These are phyloP conservation scores for Tulasnella sp. DNA, from an alignment of 768 basidiomycete species.

Conservation along the genomic window DNA sequence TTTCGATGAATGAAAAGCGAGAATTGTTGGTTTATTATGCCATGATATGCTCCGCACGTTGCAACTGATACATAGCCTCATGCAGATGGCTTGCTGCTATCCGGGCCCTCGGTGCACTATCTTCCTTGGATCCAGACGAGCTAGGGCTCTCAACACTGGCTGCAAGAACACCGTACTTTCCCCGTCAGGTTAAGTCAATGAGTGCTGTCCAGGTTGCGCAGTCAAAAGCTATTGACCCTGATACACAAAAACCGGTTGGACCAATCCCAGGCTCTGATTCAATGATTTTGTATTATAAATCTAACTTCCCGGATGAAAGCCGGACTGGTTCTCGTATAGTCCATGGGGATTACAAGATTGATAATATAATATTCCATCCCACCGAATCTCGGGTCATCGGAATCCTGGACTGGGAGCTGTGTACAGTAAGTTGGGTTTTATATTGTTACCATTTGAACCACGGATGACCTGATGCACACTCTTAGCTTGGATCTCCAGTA, in stretches of 20 bases:
- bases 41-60: neutral
- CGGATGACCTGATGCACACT: neutral
- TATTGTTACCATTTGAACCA: neutral
- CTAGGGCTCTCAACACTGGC: conserved; percentile 63
- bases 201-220: conserved; percentile 69
- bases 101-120: conserved; percentile 52
- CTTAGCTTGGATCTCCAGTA: neutral
- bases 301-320: conserved; percentile 61
- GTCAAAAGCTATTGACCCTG: conserved; percentile 47
- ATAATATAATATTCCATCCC: conserved; percentile 90
- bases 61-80: neutral
- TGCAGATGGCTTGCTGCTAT: conserved; percentile 68
- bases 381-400: conserved; percentile 87
- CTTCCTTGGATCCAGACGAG: conserved; percentile 45
- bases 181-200: conserved; percentile 87
- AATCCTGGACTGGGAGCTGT: conserved; percentile 95
- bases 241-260: conserved; percentile 44
- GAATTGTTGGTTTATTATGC: conserved; percentile 44
- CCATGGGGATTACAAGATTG: conserved; percentile 96
- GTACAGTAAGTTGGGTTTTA: conserved; percentile 73
- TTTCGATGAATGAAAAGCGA: conserved; percentile 45
- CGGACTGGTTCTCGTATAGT: conserved; percentile 73
- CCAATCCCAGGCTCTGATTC: conserved; percentile 63
- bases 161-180: conserved; percentile 70
- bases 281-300: conserved; percentile 62